Evolutionary conservation across 768 basidiomycete species (phyloP).

Genomic region (Calocera viscosa): DNA sequence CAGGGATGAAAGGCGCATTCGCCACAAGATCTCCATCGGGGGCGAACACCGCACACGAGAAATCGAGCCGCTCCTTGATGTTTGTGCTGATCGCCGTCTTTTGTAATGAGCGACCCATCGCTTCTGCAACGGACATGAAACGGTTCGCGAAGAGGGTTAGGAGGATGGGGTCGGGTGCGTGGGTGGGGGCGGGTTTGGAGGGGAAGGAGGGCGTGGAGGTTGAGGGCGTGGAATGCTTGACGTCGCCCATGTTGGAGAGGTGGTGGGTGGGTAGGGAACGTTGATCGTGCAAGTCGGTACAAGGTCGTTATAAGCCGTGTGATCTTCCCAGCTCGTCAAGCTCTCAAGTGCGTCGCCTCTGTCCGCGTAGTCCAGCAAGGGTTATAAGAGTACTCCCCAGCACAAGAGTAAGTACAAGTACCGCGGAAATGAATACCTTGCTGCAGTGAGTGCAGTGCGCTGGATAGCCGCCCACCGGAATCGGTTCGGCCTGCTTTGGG

Average conservation of each 20-base stretch:
- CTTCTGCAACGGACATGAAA: slow-evolving; percentile 95
- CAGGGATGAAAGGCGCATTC: slow-evolving; percentile 51
- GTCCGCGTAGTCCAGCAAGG: too few species aligned
- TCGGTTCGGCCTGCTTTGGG: too few species aligned
- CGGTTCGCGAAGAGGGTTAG: slow-evolving; percentile 89
- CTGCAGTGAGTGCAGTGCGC: too few species aligned
- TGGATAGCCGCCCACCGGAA: too few species aligned
- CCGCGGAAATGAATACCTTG: too few species aligned
- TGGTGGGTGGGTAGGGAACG: slow-evolving; percentile 10
- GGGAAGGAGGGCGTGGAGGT: background rate
- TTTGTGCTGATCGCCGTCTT: slow-evolving; percentile 89
- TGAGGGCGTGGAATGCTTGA: background rate
- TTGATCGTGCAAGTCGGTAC: too few species aligned
- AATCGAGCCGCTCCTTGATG: slow-evolving; percentile 92
- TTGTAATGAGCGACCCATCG: slow-evolving; percentile 83
- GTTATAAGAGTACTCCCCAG: too few species aligned
- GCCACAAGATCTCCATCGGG: slow-evolving; percentile 92
- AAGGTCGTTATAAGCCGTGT: background rate
- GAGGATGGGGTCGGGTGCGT: slow-evolving; percentile 62
- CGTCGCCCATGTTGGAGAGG: slow-evolving; percentile 15
- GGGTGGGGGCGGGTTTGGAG: background rate
- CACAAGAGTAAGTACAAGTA: too few species aligned
- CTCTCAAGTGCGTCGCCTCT: too few species aligned
- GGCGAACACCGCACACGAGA: slow-evolving; percentile 87
- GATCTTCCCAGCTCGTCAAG: too few species aligned